A percentile compares a stretch with the other conserved stretches of the same genome.
phyloP scores from a whole-genome alignment of 169 alveolate species.

The Babesia ovata region DNA sequence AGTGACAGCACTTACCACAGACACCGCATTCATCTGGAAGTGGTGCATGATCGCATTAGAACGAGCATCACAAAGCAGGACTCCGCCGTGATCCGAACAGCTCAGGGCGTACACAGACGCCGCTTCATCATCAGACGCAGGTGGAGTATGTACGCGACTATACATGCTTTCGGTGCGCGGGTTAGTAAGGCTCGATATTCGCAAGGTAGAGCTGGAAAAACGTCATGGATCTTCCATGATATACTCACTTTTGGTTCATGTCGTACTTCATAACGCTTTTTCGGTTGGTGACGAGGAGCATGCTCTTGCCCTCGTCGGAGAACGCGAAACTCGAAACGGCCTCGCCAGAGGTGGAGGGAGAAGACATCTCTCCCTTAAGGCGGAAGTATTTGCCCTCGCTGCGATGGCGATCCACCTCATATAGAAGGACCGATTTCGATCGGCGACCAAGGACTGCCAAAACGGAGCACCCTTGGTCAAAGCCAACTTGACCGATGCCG shows the following conservation, averaged over 20 bases:
- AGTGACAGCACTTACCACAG: conserved; percentile 20
- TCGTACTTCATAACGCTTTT: conserved; percentile 51
- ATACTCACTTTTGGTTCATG: conserved; percentile 18
- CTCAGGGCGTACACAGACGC: conserved; percentile 27
- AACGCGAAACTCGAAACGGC: conserved; percentile 35
- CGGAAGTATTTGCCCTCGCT: conserved; percentile 26
- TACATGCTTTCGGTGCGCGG: conserved; percentile 44
- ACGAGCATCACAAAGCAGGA: conserved; percentile 46
- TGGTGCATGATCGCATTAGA: conserved; percentile 51
- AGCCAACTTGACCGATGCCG: conserved; percentile 20
- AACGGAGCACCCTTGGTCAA: conserved; percentile 25
- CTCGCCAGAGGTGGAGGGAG: not conserved
- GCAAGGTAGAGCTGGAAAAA: conserved; percentile 5
- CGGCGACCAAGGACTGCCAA: conserved; percentile 42
- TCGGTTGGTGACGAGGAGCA: conserved; percentile 22
- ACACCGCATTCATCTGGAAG: conserved; percentile 55
- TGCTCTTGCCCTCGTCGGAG: conserved; percentile 22
- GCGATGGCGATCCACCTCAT: conserved; percentile 25
- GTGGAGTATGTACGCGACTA: conserved; percentile 29
- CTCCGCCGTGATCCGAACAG: conserved; percentile 49
- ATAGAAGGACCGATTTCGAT: conserved; percentile 37
- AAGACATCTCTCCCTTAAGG: conserved; percentile 11
- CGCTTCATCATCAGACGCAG: not conserved
- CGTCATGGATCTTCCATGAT: not conserved
- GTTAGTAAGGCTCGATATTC: conserved; percentile 33